These are phyloP conservation scores for Phtheirospermum japonicum DNA, from an alignment of 257 asterid genomes.

Conservation along the genomic window DNA sequence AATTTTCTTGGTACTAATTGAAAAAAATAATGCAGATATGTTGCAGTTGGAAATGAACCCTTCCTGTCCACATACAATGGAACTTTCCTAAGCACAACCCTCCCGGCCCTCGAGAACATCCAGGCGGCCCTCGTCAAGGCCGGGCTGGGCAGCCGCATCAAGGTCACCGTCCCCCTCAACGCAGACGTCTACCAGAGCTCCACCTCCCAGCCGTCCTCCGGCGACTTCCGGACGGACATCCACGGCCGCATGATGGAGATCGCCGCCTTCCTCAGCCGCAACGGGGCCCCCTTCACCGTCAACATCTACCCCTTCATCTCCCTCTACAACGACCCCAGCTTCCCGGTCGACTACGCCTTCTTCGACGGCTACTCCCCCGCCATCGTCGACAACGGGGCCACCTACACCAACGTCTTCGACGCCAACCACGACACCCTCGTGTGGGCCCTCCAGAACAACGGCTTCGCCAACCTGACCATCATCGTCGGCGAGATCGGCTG, in stretches of 20 bases:
- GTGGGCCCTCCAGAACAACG: constrained; percentile 61
- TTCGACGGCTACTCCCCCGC: constrained; percentile 58
- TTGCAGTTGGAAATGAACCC: constrained; percentile 86
- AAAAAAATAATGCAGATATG: constrained; percentile 52
- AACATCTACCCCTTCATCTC: constrained; percentile 83
- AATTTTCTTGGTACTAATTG: constrained; percentile 16
- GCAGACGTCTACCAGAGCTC: constrained; percentile 73
- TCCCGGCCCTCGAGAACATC: constrained; percentile 63
- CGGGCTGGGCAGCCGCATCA: constrained; percentile 59
- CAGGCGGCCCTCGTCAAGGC: constrained; percentile 81
- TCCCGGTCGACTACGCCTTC: constrained; percentile 74
- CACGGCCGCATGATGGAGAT: constrained; percentile 50
- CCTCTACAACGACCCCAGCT: constrained; percentile 60
- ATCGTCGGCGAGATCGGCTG: constrained; percentile 77
- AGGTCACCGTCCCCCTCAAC: constrained; percentile 64
- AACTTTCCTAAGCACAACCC: constrained; percentile 46
- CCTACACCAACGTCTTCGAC: constrained; percentile 62
- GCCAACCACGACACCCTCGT: constrained; percentile 72
- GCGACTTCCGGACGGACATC: constrained; percentile 60
- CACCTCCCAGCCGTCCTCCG: constrained; percentile 54
- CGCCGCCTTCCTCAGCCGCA: constrained; percentile 47
- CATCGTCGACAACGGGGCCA: constrained; percentile 53
- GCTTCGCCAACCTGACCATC: constrained; percentile 51
- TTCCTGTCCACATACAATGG: constrained; percentile 56
- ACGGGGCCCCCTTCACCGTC: constrained; percentile 64